Conservation (phyloP, 345 rosid species). For the Eucalyptus marginata region DNA sequence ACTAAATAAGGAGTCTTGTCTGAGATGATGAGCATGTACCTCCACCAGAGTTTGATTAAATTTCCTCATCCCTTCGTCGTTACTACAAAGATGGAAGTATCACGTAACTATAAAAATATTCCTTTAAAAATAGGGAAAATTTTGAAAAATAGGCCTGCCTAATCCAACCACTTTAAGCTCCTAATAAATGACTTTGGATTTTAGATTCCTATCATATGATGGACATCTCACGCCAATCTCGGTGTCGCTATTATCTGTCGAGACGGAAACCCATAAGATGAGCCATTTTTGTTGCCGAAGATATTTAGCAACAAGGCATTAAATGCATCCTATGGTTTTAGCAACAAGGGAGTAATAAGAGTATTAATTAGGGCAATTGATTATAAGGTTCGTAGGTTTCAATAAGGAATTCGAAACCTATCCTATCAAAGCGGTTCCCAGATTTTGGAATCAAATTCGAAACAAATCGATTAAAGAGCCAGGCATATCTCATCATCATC, state of each 20-base stretch:
- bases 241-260: neutral
- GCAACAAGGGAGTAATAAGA: neutral
- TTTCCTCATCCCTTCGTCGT: neutral
- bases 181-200: neutral
- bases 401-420: neutral
- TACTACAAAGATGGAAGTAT: neutral
- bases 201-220: neutral
- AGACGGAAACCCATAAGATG: neutral
- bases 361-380: neutral
- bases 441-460: neutral
- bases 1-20: neutral
- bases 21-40: neutral
- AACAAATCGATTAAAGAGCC: neutral
- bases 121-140: neutral
- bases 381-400: neutral
- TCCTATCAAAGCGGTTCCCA: accelerated
- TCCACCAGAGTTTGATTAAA: neutral
- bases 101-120: neutral
- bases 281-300: neutral
- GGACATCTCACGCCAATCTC: neutral
- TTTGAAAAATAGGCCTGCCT: neutral
- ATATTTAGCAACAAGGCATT: neutral
- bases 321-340: neutral
- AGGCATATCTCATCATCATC: too few species aligned
- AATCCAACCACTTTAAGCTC: neutral